Evolutionary conservation across 495 filamentous ascomycete genomes (phyloP).

Genomic region (Trichocladium uniseriatum): DNA sequence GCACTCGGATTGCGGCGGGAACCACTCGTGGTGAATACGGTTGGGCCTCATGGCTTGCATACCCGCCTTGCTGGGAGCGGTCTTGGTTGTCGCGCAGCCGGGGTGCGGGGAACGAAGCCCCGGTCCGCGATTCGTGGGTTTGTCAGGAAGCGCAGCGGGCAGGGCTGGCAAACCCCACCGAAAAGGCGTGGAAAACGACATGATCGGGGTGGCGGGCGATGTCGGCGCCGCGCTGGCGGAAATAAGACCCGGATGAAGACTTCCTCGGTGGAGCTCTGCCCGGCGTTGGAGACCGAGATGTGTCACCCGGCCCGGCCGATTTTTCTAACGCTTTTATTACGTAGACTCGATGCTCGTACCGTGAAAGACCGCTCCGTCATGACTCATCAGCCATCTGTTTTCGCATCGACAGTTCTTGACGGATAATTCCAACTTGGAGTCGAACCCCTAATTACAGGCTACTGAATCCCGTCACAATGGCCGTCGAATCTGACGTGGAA

Average conservation of each 20-base stretch:
- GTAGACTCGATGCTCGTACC: too few relatives aligned
- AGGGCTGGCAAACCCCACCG: neutral
- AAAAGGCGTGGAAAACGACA: slow-evolving; percentile 9
- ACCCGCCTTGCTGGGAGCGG: neutral
- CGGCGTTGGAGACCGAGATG: neutral
- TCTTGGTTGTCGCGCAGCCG: neutral
- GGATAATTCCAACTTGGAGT: neutral
- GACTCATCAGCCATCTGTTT: too few relatives aligned
- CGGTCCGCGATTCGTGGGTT: slow-evolving; percentile 8
- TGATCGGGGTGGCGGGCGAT: too few relatives aligned
- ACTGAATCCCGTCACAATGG: neutral
- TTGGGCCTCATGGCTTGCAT: neutral
- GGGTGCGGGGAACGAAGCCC: neutral
- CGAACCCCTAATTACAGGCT: neutral
- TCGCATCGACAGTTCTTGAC: too few relatives aligned
- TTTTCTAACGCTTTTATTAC: too few relatives aligned
- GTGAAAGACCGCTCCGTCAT: too few relatives aligned
- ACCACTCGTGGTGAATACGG: neutral
- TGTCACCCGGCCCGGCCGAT: neutral
- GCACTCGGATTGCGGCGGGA: neutral
- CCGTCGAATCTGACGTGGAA: slow-evolving; percentile 4
- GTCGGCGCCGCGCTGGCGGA: slow-evolving; percentile 11
- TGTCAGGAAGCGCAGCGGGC: neutral
- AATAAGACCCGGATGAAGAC: slow-evolving; percentile 11
- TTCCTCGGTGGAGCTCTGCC: neutral